phyloP scores from a whole-genome alignment of 1,139 yeast genomes.

The Debaryomyces coudertii region DNA sequence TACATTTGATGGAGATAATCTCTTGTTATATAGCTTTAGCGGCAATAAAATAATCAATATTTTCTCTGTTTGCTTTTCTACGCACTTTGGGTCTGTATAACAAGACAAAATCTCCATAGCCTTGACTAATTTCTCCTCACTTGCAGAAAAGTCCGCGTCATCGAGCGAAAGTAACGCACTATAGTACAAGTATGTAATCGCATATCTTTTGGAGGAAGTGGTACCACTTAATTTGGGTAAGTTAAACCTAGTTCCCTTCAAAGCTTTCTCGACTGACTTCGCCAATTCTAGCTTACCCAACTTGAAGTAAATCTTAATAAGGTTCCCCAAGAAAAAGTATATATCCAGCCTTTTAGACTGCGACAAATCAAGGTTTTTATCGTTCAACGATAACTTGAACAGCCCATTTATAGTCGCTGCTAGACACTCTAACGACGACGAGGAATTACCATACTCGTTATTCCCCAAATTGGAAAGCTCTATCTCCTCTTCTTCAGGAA shows the following conservation, averaged over 20 bases:
- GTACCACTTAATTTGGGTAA: slow-evolving; percentile 57
- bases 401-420: slow-evolving; percentile 74
- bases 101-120: slow-evolving; percentile 47
- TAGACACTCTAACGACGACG: slow-evolving; percentile 50
- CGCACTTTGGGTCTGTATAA: slow-evolving; percentile 21
- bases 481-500: slow-evolving; percentile 30
- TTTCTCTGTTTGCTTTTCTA: slow-evolving; percentile 35
- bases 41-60: slow-evolving; percentile 60
- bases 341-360: slow-evolving; percentile 66
- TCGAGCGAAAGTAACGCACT: slow-evolving; percentile 65
- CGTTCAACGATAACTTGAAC: slow-evolving; percentile 78
- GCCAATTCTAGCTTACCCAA: slow-evolving; percentile 76
- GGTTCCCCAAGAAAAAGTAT: slow-evolving; percentile 71
- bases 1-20: slow-evolving; percentile 40
- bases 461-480: slow-evolving; percentile 13
- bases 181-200: slow-evolving; percentile 66
- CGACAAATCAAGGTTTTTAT: slow-evolving; percentile 58
- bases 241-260: slow-evolving; percentile 53
- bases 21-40: slow-evolving; percentile 47
- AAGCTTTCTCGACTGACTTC: slow-evolving; percentile 74
- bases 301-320: slow-evolving; percentile 72
- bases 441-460: slow-evolving; percentile 9
- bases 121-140: slow-evolving; percentile 49
- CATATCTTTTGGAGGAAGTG: slow-evolving; percentile 49
- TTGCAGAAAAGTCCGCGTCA: slow-evolving; percentile 58